Percentiles rank a stretch among this genome's conserved stretches.
These are phyloP conservation scores for Penicillium sp. DNA, from an alignment of 2,329 filamentous ascomycete species.

Conservation along the genomic window DNA sequence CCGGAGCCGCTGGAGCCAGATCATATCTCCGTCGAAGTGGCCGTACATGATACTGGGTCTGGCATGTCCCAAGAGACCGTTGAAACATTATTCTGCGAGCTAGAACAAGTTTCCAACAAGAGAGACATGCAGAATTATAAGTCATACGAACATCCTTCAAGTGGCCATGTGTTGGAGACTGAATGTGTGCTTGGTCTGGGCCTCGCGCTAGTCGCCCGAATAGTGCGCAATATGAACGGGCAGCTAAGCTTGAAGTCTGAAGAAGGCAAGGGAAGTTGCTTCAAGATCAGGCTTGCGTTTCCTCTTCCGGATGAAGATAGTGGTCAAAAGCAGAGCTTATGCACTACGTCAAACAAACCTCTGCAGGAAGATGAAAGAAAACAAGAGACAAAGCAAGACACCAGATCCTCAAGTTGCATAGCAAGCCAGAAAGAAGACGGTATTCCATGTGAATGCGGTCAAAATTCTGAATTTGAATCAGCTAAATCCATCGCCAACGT, in stretches of 20 bases:
- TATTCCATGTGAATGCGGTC: constrained; percentile 16
- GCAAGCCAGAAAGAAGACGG: neutral
- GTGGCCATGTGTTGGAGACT: constrained; percentile 30
- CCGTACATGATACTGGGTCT: constrained; percentile 70
- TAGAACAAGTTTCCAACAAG: constrained; percentile 64
- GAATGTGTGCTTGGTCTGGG: constrained; percentile 69
- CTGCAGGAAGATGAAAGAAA: neutral
- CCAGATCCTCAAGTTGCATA: neutral
- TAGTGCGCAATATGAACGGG: constrained; percentile 82
- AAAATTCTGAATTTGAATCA: neutral
- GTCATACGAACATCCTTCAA: constrained; percentile 25
- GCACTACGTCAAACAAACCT: neutral
- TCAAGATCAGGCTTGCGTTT: constrained; percentile 77
- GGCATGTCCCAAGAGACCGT: constrained; percentile 61
- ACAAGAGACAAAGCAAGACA: neutral
- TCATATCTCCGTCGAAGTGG: constrained; percentile 68
- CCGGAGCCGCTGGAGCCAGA: constrained; percentile 48
- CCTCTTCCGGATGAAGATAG: constrained; percentile 54
- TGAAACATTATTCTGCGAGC: constrained; percentile 60
- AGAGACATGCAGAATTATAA: constrained; percentile 45
- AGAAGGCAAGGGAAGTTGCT: constrained; percentile 74
- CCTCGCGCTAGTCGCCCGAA: constrained; percentile 76
- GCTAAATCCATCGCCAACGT: constrained; percentile 9
- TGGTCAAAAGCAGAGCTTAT: neutral
- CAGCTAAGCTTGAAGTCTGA: constrained; percentile 82